Conservation (phyloP, 2,329 filamentous ascomycete species). For the Colletotrichum ledebouriae region DNA sequence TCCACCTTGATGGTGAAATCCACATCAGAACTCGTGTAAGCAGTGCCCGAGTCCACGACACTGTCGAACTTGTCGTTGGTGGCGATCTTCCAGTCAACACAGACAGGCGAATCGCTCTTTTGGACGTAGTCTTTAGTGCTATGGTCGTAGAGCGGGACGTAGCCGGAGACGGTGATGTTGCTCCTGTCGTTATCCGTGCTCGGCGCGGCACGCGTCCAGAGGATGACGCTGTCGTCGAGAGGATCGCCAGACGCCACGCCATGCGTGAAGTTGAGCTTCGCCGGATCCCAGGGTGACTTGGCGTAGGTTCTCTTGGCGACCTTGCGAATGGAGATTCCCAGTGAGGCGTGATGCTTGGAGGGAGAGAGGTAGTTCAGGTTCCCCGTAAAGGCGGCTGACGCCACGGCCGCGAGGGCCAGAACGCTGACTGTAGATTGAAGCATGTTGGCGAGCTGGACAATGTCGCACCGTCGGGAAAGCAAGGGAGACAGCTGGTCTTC, state of each 20-base stretch:
- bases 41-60: slow-evolving; percentile 68
- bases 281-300: slow-evolving; percentile 57
- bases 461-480: neutral
- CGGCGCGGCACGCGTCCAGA: slow-evolving; percentile 63
- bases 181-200: slow-evolving; percentile 60
- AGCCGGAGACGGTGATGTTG: slow-evolving; percentile 59
- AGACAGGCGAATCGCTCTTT: slow-evolving; percentile 67
- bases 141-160: slow-evolving; percentile 60
- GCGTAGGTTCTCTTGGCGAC: slow-evolving; percentile 67
- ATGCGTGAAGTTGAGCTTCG: slow-evolving; percentile 73
- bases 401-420: slow-evolving; percentile 17
- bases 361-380: slow-evolving; percentile 79
- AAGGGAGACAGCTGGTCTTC: neutral
- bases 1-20: slow-evolving; percentile 84
- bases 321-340: slow-evolving; percentile 75
- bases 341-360: slow-evolving; percentile 71
- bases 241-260: slow-evolving; percentile 67
- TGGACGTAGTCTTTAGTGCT: slow-evolving; percentile 63
- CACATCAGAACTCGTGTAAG: slow-evolving; percentile 79
- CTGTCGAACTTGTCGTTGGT: slow-evolving; percentile 56
- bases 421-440: slow-evolving; percentile 8
- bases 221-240: slow-evolving; percentile 70
- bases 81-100: slow-evolving; percentile 74
- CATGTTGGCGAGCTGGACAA: slow-evolving; percentile 1
- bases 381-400: slow-evolving; percentile 42